Evolutionary conservation across 2,329 filamentous ascomycete genomes (phyloP).

Genomic region (Alternaria sp.): DNA sequence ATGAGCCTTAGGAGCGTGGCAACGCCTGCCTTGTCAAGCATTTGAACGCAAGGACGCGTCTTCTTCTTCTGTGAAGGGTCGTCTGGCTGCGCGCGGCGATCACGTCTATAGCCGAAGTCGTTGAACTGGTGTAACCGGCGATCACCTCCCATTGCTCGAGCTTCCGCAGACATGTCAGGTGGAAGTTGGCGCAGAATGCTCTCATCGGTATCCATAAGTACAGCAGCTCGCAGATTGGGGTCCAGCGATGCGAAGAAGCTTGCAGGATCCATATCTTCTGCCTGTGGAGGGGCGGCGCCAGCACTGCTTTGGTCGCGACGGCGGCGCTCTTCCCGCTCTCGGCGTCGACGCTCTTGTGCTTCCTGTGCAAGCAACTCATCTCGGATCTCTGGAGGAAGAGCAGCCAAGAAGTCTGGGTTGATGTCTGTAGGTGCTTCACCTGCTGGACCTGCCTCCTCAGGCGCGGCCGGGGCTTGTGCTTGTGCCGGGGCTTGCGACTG

Average conservation of each 20-base stretch:
- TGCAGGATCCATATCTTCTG: slow-evolving; percentile 85
- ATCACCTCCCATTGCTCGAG: slow-evolving; percentile 70
- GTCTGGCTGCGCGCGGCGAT: slow-evolving; percentile 51
- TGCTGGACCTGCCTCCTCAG: slow-evolving; percentile 46
- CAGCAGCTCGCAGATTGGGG: slow-evolving; percentile 80
- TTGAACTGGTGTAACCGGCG: slow-evolving; percentile 62
- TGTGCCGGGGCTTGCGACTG: slow-evolving; percentile 52
- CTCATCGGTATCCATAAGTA: slow-evolving; percentile 90
- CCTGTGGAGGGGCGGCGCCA: slow-evolving; percentile 46
- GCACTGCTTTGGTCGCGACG: slow-evolving; percentile 65
- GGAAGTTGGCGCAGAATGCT: slow-evolving; percentile 84
- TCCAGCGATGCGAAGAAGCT: slow-evolving; percentile 92
- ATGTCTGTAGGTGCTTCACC: slow-evolving; percentile 82
- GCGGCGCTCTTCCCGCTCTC: slow-evolving; percentile 81
- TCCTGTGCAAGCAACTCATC: slow-evolving; percentile 91
- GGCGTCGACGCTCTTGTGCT: slow-evolving; percentile 82
- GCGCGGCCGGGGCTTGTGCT: slow-evolving; percentile 16
- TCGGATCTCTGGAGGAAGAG: slow-evolving; percentile 86
- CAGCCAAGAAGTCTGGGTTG: slow-evolving; percentile 91
- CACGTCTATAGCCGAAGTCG: slow-evolving; percentile 41
- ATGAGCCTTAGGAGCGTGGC: slow-evolving; percentile 97
- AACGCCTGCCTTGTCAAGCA: slow-evolving; percentile 94
- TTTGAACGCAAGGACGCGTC: slow-evolving; percentile 81
- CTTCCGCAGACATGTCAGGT: slow-evolving; percentile 84
- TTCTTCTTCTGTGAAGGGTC: slow-evolving; percentile 68